Percentiles rank a stretch among this genome's conserved stretches.
Conservation (phyloP, 495 filamentous ascomycete genomes). For the Lasiosphaeriaceae sp. region DNA sequence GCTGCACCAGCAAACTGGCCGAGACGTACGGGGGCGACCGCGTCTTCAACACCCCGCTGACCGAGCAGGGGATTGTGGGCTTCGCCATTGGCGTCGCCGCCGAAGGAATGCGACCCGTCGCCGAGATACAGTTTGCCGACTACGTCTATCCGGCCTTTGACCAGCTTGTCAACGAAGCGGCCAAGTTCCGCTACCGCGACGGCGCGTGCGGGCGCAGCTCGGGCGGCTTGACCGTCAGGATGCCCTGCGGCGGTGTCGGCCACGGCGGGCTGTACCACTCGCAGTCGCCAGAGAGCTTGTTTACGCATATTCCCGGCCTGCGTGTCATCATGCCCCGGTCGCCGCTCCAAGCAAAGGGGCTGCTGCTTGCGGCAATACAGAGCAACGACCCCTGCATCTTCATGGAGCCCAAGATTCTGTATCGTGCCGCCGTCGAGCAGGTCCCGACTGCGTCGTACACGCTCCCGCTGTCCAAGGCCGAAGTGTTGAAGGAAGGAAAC, state of each 20-base stretch:
- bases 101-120: slow-evolving; percentile 88
- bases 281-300: slow-evolving; percentile 88
- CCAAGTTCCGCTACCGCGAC: slow-evolving; percentile 87
- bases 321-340: slow-evolving; percentile 87
- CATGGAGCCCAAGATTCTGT: slow-evolving; percentile 95
- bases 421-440: slow-evolving; percentile 92
- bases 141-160: slow-evolving; percentile 97
- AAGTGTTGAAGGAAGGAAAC: slow-evolving; percentile 77
- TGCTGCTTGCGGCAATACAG: slow-evolving; percentile 76
- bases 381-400: slow-evolving; percentile 90
- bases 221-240: slow-evolving; percentile 82
- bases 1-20: slow-evolving; percentile 86
- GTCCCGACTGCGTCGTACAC: slow-evolving; percentile 80
- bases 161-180: slow-evolving; percentile 95
- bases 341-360: slow-evolving; percentile 87
- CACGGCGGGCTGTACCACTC: slow-evolving; percentile 95
- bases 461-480: slow-evolving; percentile 83
- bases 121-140: slow-evolving; percentile 97
- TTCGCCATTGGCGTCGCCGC: slow-evolving; percentile 88
- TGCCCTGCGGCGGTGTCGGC: slow-evolving; percentile 94
- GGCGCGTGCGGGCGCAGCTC: slow-evolving; percentile 63
- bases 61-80: slow-evolving; percentile 91
- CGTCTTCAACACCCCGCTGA: slow-evolving; percentile 95
- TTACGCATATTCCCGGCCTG: slow-evolving; percentile 87
- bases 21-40: slow-evolving; percentile 81